phyloP scores from a whole-genome alignment of 352 stramenopile species.

The Chrysophaeum taylorii region DNA sequence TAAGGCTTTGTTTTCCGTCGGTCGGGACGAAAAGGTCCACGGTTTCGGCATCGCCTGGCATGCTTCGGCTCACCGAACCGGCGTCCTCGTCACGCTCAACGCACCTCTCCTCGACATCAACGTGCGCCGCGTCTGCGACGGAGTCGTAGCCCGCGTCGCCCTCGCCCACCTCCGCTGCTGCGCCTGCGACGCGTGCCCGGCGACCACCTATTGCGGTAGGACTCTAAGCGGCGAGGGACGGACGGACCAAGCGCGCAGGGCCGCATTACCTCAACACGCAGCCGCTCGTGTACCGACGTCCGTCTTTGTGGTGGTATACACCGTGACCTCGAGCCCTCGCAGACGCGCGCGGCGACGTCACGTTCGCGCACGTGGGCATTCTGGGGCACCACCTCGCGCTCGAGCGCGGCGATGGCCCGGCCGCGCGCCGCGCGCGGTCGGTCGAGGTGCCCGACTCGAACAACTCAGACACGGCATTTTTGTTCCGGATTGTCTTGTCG shows the following conservation, averaged over 20 bases:
- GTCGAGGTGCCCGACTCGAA: neutral
- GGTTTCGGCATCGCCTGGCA: slow-evolving; percentile 10
- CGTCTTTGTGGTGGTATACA: too few species aligned
- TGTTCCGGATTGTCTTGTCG: neutral
- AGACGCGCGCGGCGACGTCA: too few species aligned
- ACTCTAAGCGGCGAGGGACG: too few species aligned
- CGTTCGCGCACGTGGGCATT: too few species aligned
- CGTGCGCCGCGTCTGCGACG: neutral
- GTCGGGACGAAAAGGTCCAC: neutral
- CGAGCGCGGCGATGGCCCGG: neutral
- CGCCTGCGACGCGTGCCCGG: neutral
- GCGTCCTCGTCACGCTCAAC: neutral
- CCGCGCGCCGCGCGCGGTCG: neutral
- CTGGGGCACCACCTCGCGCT: neutral
- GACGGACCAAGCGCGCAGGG: too few species aligned
- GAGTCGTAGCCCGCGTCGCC: neutral
- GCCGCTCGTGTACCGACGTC: neutral
- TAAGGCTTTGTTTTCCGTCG: neutral
- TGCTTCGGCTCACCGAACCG: neutral
- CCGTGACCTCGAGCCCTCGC: too few species aligned
- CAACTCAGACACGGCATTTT: neutral
- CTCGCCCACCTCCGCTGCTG: slow-evolving; percentile 4
- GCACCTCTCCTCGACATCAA: neutral
- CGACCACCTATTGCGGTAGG: slow-evolving; percentile 10
- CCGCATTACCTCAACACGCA: neutral